Conservation (phyloP, 106 monocot species). For the Dendrobium catenatum region DNA sequence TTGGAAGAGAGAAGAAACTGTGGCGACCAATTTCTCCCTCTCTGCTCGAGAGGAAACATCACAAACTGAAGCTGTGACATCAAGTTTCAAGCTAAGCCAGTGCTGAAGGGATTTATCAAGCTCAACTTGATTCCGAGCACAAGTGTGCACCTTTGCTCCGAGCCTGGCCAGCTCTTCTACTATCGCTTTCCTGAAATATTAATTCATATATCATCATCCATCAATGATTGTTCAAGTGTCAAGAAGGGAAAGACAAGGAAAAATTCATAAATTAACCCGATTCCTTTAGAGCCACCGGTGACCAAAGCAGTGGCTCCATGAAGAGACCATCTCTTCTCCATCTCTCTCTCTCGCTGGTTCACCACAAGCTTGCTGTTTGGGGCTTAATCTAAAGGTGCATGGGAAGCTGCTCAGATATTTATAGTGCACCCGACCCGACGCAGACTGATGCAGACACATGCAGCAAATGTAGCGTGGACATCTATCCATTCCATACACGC, state of each 20-base stretch:
- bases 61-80: conserved; percentile 58
- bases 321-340: conserved; percentile 30
- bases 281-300: conserved; percentile 55
- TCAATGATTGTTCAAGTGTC: no score
- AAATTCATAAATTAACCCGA: conserved; percentile 19
- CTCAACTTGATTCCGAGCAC: conserved; percentile 61
- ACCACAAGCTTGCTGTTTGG: no score
- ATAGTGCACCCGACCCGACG: no score
- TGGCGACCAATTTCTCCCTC: conserved; percentile 34
- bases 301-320: conserved; percentile 40
- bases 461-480: no score
- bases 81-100: conserved; percentile 38
- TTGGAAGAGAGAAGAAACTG: conserved; percentile 27
- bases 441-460: no score
- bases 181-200: conserved; percentile 22
- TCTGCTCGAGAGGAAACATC: conserved; percentile 33
- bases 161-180: conserved; percentile 47
- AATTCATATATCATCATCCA: background rate
- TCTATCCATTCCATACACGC: no score
- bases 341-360: no score
- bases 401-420: no score
- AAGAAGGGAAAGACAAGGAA: no score
- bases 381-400: no score
- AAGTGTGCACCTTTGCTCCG: conserved; percentile 68
- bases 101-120: conserved; percentile 34